Evolutionary conservation across 768 basidiomycete genomes (phyloP).

Genomic region (Termitomyces sp.): DNA sequence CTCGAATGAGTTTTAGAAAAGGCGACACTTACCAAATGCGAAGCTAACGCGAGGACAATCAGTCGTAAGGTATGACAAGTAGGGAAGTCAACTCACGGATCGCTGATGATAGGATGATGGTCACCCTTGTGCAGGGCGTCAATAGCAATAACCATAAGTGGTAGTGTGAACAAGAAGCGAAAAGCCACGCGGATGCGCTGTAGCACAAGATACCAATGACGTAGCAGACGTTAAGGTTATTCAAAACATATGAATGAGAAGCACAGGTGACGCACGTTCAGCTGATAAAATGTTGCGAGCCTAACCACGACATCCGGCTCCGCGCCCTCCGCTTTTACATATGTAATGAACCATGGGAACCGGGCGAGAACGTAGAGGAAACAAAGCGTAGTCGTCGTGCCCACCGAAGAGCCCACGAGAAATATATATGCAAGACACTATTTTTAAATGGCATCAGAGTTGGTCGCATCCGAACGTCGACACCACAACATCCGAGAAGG

Average conservation of each 20-base stretch:
- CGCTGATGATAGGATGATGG: constrained; percentile 46
- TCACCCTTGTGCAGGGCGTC: constrained; percentile 56
- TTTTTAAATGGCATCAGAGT: constrained; percentile 12
- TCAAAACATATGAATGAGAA: not conserved
- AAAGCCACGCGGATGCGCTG: constrained; percentile 73
- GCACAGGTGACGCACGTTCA: constrained; percentile 60
- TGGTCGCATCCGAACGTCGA: not conserved
- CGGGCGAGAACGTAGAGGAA: constrained; percentile 72
- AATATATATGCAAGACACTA: constrained; percentile 78
- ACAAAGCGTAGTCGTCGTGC: constrained; percentile 62
- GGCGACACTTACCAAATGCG: constrained; percentile 48
- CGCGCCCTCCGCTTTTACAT: constrained; percentile 73
- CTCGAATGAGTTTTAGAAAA: not conserved
- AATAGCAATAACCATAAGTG: constrained; percentile 62
- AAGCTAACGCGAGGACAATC: constrained; percentile 39
- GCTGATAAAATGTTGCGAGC: constrained; percentile 70
- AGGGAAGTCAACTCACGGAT: constrained; percentile 46
- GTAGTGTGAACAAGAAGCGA: constrained; percentile 71
- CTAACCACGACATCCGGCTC: constrained; percentile 73
- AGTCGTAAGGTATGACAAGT: not conserved
- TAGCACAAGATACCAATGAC: not conserved
- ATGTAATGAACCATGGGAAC: constrained; percentile 69
- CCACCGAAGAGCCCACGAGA: constrained; percentile 64
- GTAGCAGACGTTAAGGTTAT: not conserved
- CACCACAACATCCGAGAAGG: constrained; percentile 2